These are phyloP conservation scores for Orbilia quercus DNA, from an alignment of 2,329 filamentous ascomycete genomes.

Conservation along the genomic window DNA sequence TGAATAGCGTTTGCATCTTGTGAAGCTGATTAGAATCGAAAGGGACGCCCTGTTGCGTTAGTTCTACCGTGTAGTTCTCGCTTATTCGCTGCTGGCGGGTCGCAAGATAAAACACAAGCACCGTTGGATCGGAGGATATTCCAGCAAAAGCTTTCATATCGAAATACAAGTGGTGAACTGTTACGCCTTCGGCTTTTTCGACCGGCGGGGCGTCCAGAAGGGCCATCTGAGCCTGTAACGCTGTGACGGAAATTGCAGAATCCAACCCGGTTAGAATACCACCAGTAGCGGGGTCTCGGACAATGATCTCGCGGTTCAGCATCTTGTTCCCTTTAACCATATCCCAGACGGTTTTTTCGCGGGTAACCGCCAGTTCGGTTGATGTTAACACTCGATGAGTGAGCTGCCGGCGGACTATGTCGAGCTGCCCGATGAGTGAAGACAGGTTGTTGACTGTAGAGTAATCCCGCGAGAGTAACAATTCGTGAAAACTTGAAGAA, in stretches of 20 bases:
- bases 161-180: slow-evolving; percentile 82
- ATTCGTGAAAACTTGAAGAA: slow-evolving; percentile 92
- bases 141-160: slow-evolving; percentile 86
- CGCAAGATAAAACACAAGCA: slow-evolving; percentile 81
- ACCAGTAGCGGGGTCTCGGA: slow-evolving; percentile 86
- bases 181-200: slow-evolving; percentile 74
- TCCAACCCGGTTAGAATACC: slow-evolving; percentile 91
- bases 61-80: slow-evolving; percentile 82
- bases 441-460: slow-evolving; percentile 82
- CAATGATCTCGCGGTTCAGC: slow-evolving; percentile 91
- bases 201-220: slow-evolving; percentile 84
- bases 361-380: slow-evolving; percentile 80
- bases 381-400: slow-evolving; percentile 92
- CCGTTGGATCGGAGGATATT: slow-evolving; percentile 78
- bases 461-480: slow-evolving; percentile 86
- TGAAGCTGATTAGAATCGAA: slow-evolving; percentile 73
- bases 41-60: slow-evolving; percentile 79
- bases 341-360: slow-evolving; percentile 95
- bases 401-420: slow-evolving; percentile 86
- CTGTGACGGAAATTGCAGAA: slow-evolving; percentile 89
- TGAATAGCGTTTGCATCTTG: slow-evolving; percentile 85
- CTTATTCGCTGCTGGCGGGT: slow-evolving; percentile 77
- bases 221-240: slow-evolving; percentile 94
- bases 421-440: slow-evolving; percentile 81
- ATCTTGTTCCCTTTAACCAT: slow-evolving; percentile 94